phyloP scores from a whole-genome alignment of 1,139 yeast genomes.

The Pichia sp. region DNA sequence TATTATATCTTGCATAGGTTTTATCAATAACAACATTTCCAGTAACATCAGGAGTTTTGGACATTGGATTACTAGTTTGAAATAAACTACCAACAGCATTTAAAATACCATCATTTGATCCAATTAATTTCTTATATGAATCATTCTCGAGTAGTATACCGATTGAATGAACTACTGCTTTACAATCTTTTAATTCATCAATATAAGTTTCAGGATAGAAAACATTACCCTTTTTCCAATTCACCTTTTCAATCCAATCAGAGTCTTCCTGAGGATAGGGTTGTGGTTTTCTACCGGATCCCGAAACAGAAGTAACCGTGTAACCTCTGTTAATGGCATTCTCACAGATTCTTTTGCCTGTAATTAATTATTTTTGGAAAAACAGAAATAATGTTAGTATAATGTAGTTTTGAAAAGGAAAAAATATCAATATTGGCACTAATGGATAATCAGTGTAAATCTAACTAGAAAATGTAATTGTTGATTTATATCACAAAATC shows the following conservation, averaged over 20 bases:
- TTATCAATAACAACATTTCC: slow-evolving; percentile 28
- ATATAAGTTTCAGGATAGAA: slow-evolving; percentile 57
- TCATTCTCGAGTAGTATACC: slow-evolving; percentile 69
- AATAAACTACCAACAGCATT: slow-evolving; percentile 22
- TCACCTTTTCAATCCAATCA: slow-evolving; percentile 53
- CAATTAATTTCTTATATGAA: slow-evolving; percentile 53
- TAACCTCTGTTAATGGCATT: slow-evolving; percentile 59
- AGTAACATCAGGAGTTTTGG: slow-evolving; percentile 27
- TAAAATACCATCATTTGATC: slow-evolving; percentile 34
- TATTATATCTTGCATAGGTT: slow-evolving; percentile 59
- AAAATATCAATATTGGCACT: too few relatives aligned
- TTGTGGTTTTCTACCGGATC: slow-evolving; percentile 53
- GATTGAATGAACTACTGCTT: slow-evolving; percentile 76
- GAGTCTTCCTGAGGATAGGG: slow-evolving; percentile 29
- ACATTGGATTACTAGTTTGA: slow-evolving; percentile 44
- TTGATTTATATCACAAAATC: too few relatives aligned
- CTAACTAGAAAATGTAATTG: too few relatives aligned
- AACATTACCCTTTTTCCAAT: slow-evolving; percentile 64
- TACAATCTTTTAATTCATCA: slow-evolving; percentile 40
- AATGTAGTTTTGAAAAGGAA: too few relatives aligned
- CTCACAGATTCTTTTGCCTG: slow-evolving; percentile 69
- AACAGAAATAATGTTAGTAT: not conserved
- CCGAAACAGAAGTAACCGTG: slow-evolving; percentile 51
- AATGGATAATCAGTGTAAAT: too few relatives aligned
- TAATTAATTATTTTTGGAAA: slow-evolving; percentile 30